Base-by-base conservation (phyloP, 345 rosid genomes). In the Syzygium oleosum region DNA sequence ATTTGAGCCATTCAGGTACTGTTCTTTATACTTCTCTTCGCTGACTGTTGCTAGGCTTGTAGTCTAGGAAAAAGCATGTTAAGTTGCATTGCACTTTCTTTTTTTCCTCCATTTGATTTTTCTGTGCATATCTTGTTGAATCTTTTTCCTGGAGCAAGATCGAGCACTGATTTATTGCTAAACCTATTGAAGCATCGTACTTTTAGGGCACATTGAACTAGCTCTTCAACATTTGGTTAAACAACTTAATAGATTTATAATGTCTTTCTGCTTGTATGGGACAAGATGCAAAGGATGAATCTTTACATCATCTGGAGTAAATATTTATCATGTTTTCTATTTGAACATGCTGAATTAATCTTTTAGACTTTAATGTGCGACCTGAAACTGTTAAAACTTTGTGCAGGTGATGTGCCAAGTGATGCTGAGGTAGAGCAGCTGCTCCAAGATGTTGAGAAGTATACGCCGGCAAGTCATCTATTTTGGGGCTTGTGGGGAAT, bases 401-500 rank as follows among this genome's bases (percentile, higher is more conserved):
- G 51, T 51, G 46, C 94, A 94, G 96, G 91, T 25, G 34, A 90
- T 49, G 84, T 88, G 51, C 89, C 92, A 19, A 85, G 85, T 27
- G 90, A 92, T n/a, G 73, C 51, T 49, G 93, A 93, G 88, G 91
- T 92, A 52, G 87, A 90, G 84, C 87, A 90, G 89, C 91, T 92
- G 31, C 87, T 93, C 85, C 85, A 91, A 87, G 91, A 89, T 55
- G 93, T 91, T 56, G 98, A 93, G 87, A 92, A 89, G 87, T 94
- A 91, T 89, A 91, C 91, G 46, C 94, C 94, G 80, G 94, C 95
- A 55, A 93, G 93, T 88, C 95, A 95, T 91, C 90, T 95, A 5
- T 68, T 88, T 56, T 94, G 98, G 98, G 95, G 95, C 41, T 61
- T 94, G 86, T 95, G 97, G 97, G 97, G 97, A 85, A 91, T 95